phyloP scores from a whole-genome alignment of 2,329 filamentous ascomycete species.

The Simplicillium sp. region DNA sequence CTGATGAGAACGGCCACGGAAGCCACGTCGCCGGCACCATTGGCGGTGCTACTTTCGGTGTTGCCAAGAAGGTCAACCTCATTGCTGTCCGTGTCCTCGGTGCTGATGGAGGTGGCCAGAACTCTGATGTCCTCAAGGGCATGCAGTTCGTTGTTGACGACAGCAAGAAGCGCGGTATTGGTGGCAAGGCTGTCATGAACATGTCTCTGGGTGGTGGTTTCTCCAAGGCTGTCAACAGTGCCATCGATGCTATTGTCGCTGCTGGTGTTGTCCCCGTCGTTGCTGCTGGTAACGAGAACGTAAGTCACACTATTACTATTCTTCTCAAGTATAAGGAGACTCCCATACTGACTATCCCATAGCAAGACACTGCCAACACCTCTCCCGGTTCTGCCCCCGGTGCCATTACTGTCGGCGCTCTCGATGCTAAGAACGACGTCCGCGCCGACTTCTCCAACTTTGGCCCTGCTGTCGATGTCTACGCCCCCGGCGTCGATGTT shows the following conservation, averaged over 20 bases:
- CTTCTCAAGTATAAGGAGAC: background rate
- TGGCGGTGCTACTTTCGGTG: constrained; percentile 44
- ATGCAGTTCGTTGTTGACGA: constrained; percentile 46
- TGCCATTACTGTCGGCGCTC: constrained; percentile 51
- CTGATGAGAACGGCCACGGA: constrained; percentile 46
- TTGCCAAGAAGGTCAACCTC: constrained; percentile 43
- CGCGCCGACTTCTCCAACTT: constrained; percentile 51
- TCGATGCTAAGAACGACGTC: constrained; percentile 38
- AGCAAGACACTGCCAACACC: constrained; percentile 36
- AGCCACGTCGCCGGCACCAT: constrained; percentile 48
- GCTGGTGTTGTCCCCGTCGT: constrained; percentile 47
- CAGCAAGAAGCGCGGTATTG: constrained; percentile 26
- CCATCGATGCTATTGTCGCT: constrained; percentile 36
- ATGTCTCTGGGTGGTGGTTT: constrained; percentile 48
- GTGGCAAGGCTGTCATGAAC: constrained; percentile 52
- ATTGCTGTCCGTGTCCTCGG: constrained; percentile 42
- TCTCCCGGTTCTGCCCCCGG: constrained; percentile 46
- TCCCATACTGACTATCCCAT: background rate
- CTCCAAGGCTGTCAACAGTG: constrained; percentile 43
- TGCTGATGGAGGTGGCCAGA: constrained; percentile 23
- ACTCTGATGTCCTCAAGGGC: constrained; percentile 42
- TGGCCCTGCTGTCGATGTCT: constrained; percentile 42
- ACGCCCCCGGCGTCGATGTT: constrained; percentile 45
- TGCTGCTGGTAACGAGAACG: constrained; percentile 50
- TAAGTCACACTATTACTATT: constrained; percentile 10